Percentiles rank a stretch among this genome's conserved stretches.
Conservation (phyloP, 441 rosid genomes). For the Viola pubescens region DNA sequence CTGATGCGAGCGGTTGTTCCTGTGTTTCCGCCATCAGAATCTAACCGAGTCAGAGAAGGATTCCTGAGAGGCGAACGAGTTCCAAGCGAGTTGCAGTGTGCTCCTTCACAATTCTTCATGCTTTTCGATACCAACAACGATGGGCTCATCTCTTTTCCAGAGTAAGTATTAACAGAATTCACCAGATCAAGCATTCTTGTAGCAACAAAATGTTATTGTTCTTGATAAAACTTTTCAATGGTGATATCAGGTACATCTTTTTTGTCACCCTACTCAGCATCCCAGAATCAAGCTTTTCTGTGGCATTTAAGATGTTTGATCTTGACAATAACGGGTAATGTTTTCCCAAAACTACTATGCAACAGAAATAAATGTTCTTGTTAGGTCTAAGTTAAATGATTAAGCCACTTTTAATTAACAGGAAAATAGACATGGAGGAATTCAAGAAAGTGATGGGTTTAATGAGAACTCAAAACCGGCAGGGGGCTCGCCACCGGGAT, state of each 20-base stretch:
- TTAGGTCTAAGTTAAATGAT: background rate
- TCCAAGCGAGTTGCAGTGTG: conserved; percentile 61
- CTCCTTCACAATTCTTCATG: conserved; percentile 77
- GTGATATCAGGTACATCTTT: conserved; percentile 52
- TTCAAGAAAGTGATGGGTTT: conserved; percentile 83
- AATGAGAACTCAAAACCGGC: conserved; percentile 77
- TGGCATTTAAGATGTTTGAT: conserved; percentile 91
- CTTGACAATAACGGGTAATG: conserved; percentile 58
- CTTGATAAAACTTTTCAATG: background rate
- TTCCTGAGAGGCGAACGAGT: conserved; percentile 68
- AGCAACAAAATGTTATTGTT: too few relatives aligned
- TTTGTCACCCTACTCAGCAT: conserved; percentile 80
- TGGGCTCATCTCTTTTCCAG: conserved; percentile 82
- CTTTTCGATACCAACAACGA: conserved; percentile 73
- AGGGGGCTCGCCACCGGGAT: conserved; percentile 53
- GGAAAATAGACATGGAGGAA: conserved; percentile 76
- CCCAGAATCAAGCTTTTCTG: conserved; percentile 73
- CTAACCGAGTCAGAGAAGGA: conserved; percentile 72
- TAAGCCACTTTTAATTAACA: conserved; percentile 12
- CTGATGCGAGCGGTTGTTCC: conserved; percentile 84
- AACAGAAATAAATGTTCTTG: background rate
- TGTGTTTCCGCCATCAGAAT: conserved; percentile 89
- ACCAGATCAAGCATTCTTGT: background rate
- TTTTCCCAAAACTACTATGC: too few relatives aligned
- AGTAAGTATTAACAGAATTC: conserved; percentile 38